These are phyloP conservation scores for Paraphaeosphaeria minitans DNA, from an alignment of 2,329 filamentous ascomycete genomes.

Conservation along the genomic window DNA sequence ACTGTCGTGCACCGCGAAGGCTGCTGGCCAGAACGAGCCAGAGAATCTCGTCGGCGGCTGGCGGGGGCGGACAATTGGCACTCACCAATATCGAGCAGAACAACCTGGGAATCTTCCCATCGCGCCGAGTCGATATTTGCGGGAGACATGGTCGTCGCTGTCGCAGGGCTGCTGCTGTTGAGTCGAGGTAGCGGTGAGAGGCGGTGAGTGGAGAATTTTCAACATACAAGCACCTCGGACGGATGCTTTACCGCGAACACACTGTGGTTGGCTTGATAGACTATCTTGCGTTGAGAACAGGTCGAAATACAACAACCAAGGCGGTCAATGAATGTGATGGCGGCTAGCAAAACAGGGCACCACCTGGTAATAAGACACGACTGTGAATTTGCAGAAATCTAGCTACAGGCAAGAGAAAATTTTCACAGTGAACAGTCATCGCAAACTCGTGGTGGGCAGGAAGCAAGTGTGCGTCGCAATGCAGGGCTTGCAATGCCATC, in stretches of 20 bases:
- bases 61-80: constrained; percentile 19
- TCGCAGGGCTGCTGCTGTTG: constrained; percentile 26
- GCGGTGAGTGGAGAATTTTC: constrained; percentile 42
- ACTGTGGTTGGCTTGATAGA: constrained; percentile 38
- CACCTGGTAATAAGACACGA: constrained; percentile 17
- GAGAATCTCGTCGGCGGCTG: constrained; percentile 7
- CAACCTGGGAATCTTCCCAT: constrained; percentile 50
- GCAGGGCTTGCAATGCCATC: neutral
- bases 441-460: neutral
- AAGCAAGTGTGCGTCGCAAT: neutral
- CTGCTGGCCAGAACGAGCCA: constrained; percentile 26
- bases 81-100: constrained; percentile 66
- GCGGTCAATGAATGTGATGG: constrained; percentile 33
- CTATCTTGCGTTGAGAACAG: constrained; percentile 3
- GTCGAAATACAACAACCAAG: constrained; percentile 22
- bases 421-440: neutral
- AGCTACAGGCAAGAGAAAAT: neutral
- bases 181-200: constrained; percentile 33
- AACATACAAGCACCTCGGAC: constrained; percentile 14
- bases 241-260: constrained; percentile 29
- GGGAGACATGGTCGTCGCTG: constrained; percentile 33
- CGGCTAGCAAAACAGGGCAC: constrained; percentile 19
- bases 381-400: neutral
- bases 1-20: constrained; percentile 22
- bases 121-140: constrained; percentile 34